These are phyloP conservation scores for Borealophlyctis nickersoniae DNA, from an alignment of 192 early-diverging fungal genomes.

Conservation along the genomic window DNA sequence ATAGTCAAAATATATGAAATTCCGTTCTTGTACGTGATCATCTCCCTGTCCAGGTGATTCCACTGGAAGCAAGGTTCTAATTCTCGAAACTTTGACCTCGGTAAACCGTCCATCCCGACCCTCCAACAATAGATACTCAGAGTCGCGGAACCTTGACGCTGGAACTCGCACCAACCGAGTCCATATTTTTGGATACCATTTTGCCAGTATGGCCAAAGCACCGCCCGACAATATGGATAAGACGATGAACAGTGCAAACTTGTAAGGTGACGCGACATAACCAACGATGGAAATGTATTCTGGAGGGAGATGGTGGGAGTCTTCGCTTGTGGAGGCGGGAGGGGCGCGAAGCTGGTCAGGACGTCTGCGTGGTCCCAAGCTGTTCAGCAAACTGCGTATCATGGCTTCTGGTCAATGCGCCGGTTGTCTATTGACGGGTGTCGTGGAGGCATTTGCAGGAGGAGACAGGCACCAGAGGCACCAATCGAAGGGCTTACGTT, in stretches of 20 bases:
- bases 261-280: constrained; percentile 2
- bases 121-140: constrained; percentile 27
- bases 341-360: not conserved
- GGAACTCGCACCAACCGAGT: constrained; percentile 10
- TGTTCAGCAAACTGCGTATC: too few species aligned
- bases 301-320: constrained; percentile 23
- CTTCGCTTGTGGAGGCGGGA: constrained; percentile 7
- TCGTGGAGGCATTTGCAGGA: too few species aligned
- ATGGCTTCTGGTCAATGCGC: too few species aligned
- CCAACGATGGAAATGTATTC: constrained; percentile 34
- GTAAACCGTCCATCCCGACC: constrained; percentile 21
- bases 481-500: too few species aligned
- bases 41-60: not conserved
- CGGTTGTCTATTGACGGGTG: too few species aligned
- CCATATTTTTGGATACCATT: constrained; percentile 24
- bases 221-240: constrained; percentile 27
- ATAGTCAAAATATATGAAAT: constrained; percentile 34
- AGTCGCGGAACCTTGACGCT: constrained; percentile 28
- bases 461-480: too few species aligned
- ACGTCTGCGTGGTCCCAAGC: constrained; percentile 6
- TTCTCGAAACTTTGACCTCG: constrained; percentile 21
- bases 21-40: not conserved
- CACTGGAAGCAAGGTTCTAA: constrained; percentile 8
- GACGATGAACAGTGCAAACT: constrained; percentile 9
- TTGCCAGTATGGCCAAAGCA: constrained; percentile 20